Base-by-base conservation (phyloP, 129 eudicot genomes). In the Tagetes erecta region DNA sequence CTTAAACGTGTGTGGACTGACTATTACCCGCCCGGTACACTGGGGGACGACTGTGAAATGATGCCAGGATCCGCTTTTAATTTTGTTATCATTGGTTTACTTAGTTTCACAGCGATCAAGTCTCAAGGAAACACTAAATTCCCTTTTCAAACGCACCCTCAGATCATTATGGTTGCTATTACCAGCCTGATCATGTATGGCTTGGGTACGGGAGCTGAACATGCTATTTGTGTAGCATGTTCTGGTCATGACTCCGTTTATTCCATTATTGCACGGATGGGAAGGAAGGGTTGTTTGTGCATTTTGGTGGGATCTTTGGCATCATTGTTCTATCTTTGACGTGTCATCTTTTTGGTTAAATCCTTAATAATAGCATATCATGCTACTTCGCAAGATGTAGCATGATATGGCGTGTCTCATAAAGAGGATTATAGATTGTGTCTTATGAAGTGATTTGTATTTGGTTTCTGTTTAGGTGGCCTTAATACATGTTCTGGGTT, bases 121-220 rank as follows among this genome's bases (percentile, higher is more conserved):
- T 63, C 68, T 1, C 68, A 63, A 20, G 68, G 31, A 37, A 6
- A 56, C 1, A 11, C 38, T 41, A 46, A 2, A 10, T 67, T 45
- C 6, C 71, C 71, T 6, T 42, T 41, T 31, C 11, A 39, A 20
- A 20, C 72, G 8, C 72, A 67, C 72, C 57, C 72, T 42, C 37
- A 6, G 14, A 36, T 52, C 57, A 71, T 63, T 7, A 30, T 0
- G 31, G 31, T 71, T 0, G 68, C 72, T 7, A 13, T 71, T 35
- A 33, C 37, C 2, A 37, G 72, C 34, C 20, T 78, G 41, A 34
- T 78, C 53, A 0, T 78, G 9, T 64, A 62, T 34, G 36, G 64
- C 64, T 52, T 78, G 27, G 78, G 70, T 7, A 53, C 45, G 35
- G 74, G 68, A 3, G 60, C 42, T 2, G 70, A 65, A 10, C 62